Conservation (phyloP, 352 stramenopile genomes). For the Aphanomyces astaci region DNA sequence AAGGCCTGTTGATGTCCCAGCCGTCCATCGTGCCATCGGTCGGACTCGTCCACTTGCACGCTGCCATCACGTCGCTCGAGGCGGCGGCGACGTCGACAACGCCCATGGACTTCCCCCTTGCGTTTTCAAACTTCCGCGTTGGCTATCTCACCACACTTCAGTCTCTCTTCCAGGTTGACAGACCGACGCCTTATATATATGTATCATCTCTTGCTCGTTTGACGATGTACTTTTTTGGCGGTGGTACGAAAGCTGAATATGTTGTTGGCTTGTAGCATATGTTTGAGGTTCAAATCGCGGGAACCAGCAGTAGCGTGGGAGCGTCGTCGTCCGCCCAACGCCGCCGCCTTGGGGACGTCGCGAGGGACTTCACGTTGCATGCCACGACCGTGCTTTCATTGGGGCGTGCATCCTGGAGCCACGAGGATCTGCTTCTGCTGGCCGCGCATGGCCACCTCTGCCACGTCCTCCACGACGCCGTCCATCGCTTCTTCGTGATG, state of each 20-base stretch:
- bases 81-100: not conserved
- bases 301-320: no score
- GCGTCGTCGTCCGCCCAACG: not conserved
- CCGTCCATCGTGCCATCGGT: not conserved
- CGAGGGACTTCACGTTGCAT: not conserved
- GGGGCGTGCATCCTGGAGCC: not conserved
- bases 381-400: not conserved
- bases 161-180: slow-evolving; percentile 2
- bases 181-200: no score
- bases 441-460: not conserved
- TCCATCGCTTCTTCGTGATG: not conserved
- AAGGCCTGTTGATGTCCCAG: not conserved
- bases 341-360: not conserved
- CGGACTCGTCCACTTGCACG: not conserved
- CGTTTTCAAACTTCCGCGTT: not conserved
- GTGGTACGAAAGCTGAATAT: not conserved
- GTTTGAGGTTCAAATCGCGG: slow-evolving; percentile 1
- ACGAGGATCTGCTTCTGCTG: not conserved
- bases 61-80: not conserved
- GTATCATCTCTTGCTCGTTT: no score
- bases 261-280: slow-evolving; percentile 2
- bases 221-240: no score
- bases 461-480: not conserved
- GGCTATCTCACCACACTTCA: slow-evolving; percentile 8
- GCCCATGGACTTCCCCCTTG: not conserved